phyloP scores from a whole-genome alignment of 2,329 filamentous ascomycete genomes.

The Sporothrix globosa region DNA sequence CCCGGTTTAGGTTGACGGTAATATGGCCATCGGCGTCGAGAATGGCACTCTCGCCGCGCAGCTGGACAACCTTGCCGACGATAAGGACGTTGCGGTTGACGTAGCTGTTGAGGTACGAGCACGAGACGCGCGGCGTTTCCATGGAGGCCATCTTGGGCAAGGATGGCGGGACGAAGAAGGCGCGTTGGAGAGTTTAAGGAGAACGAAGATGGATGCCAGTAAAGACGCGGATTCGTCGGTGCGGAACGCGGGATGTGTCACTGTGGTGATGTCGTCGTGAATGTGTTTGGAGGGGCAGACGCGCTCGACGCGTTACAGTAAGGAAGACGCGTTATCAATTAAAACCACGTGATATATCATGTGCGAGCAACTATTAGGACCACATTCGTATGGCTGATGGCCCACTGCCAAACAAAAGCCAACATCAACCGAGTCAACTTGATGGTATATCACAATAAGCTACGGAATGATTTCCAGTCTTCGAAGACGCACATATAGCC shows the following conservation, averaged over 20 bases:
- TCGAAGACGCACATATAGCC: too few species aligned
- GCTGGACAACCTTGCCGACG: slow-evolving; percentile 79
- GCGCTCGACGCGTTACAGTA: not conserved
- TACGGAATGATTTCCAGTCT: too few species aligned
- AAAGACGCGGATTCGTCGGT: not conserved
- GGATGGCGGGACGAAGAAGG: too few species aligned
- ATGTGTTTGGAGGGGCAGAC: slow-evolving; percentile 9
- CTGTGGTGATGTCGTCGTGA: not conserved
- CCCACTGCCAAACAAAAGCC: too few species aligned
- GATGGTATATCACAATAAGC: too few species aligned
- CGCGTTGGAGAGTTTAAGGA: too few species aligned
- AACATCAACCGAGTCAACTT: too few species aligned
- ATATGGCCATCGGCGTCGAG: slow-evolving; percentile 81
- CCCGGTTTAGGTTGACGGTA: slow-evolving; percentile 72
- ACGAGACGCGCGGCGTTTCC: slow-evolving; percentile 84
- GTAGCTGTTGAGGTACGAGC: slow-evolving; percentile 76
- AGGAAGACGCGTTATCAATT: slow-evolving; percentile 15
- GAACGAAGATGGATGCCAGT: not conserved
- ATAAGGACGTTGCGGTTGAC: slow-evolving; percentile 76
- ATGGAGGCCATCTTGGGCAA: slow-evolving; percentile 50
- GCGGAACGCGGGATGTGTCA: not conserved
- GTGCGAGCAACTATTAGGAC: not conserved
- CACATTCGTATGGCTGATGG: not conserved
- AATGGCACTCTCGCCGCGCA: slow-evolving; percentile 78
- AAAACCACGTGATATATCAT: slow-evolving; percentile 4